Conservation (phyloP, 2,329 filamentous ascomycete genomes). For the Stagonosporopsis chrysanthemi region DNA sequence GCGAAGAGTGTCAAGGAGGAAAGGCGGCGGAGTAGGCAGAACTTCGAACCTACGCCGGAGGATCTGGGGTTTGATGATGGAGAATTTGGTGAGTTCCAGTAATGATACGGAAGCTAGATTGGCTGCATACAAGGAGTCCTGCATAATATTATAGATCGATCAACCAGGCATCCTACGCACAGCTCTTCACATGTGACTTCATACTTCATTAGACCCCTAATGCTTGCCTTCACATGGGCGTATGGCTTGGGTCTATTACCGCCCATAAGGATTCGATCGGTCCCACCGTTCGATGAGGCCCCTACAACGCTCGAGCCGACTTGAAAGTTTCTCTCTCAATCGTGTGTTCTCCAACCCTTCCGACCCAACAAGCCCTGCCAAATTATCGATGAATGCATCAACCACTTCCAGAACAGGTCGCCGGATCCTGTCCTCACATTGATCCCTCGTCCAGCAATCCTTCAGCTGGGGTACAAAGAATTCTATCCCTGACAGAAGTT, state of each 20-base stretch:
- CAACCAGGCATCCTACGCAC: neutral
- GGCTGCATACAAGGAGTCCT: slow-evolving; percentile 22
- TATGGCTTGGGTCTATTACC: neutral
- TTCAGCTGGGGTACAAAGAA: neutral
- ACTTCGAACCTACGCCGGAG: slow-evolving; percentile 54
- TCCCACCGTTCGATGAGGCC: slow-evolving; percentile 2
- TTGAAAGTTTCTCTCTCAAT: neutral
- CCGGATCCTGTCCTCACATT: slow-evolving; percentile 6
- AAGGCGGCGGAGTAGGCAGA: slow-evolving; percentile 62
- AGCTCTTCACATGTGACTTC: neutral
- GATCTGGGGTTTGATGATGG: slow-evolving; percentile 86
- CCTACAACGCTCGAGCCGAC: neutral
- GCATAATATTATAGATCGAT: slow-evolving; percentile 27
- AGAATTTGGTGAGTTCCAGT: slow-evolving; percentile 84
- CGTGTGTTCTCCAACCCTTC: neutral
- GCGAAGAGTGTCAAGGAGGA: slow-evolving; percentile 68
- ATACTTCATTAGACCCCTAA: neutral
- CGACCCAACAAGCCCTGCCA: neutral
- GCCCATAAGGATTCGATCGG: neutral
- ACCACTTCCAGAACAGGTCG: slow-evolving; percentile 8
- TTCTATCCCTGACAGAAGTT: neutral
- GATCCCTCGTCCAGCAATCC: slow-evolving; percentile 8
- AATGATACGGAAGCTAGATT: slow-evolving; percentile 15
- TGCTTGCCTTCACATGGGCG: neutral
- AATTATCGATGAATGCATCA: slow-evolving; percentile 16